Base-by-base conservation (phyloP, 2,329 filamentous ascomycete genomes). In the Claviceps cyperi region DNA sequence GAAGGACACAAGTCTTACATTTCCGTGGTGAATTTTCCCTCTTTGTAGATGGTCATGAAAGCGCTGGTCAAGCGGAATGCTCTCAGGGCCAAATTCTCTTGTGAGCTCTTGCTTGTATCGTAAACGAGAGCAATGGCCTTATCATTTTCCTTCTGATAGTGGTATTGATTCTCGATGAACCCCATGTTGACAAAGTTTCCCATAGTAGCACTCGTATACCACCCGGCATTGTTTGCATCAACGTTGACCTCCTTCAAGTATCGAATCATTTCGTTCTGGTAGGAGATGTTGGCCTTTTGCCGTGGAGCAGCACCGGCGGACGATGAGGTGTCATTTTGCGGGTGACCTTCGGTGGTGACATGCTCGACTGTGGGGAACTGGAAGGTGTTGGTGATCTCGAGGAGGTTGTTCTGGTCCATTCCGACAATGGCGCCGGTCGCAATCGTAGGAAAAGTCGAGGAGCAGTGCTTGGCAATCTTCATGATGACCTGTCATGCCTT, bases 141-240 rank as follows among this genome's bases (percentile, higher is more conserved):
- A 69, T 92, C 87, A 66, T 95, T 94, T 60, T 94, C 87, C 69
- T 87, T 92, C 75, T 98, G 92, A 75, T 95, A 97, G 74, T 90
- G 86, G 71, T 82, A 89, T 70, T 96, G 90, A 75, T 97, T 98
- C 78, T 98, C 92, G 69, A 98, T 86, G 65, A 95, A 90, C 74
- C 84, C 86, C 64, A 85, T 69, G 75, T 90, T 96, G 75, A 97
- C 78, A 61, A 97, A 97, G 76, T 95, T 97, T 69, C 92, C 92
- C 86, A 98, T 94, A 68, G 89, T 95, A 56, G 90, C 88, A 73
- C 89, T 96, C 52, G 89, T 96, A 74, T 98, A 98, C 90, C 90
- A 98, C 62, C 92, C 92, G 53, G 94, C 88, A 62, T 88, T 94
- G 75, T 97, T 95, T 57, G 92, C 92, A 67, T 98, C 92, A 53